Conservation (phyloP, 371 early-diverging fungal species). For the Mortierella sp. region DNA sequence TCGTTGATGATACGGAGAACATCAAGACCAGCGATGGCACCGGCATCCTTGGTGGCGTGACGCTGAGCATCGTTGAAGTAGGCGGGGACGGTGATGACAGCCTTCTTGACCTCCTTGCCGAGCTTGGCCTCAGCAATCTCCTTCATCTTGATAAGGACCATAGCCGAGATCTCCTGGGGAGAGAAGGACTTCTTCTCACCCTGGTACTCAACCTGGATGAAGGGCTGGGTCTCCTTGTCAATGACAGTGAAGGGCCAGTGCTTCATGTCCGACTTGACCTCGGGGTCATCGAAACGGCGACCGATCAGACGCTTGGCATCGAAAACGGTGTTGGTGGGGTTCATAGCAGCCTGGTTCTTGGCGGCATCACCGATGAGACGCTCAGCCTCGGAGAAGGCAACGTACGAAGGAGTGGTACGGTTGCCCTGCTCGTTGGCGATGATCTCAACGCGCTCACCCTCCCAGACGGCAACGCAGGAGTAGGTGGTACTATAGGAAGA, state of each 20-base stretch:
- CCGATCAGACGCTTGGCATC: constrained; percentile 98
- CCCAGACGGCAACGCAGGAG: constrained; percentile 81
- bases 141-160: constrained; percentile 94
- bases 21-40: constrained; percentile 82
- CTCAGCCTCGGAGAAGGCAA: constrained; percentile 87
- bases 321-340: constrained; percentile 91
- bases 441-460: constrained; percentile 79
- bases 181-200: constrained; percentile 86
- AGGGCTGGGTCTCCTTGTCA: constrained; percentile 77
- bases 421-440: constrained; percentile 94
- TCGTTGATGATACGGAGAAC: constrained; percentile 94
- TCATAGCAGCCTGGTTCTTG: constrained; percentile 87
- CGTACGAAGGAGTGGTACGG: constrained; percentile 93
- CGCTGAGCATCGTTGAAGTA: constrained; percentile 86
- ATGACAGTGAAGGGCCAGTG: constrained; percentile 90
- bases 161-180: constrained; percentile 93
- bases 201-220: constrained; percentile 82
- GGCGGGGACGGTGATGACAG: constrained; percentile 96
- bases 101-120: constrained; percentile 83
- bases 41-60: constrained; percentile 89
- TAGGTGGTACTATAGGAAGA: constrained; percentile 83
- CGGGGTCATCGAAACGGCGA: constrained; percentile 90
- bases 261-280: constrained; percentile 91
- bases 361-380: constrained; percentile 92
- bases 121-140: constrained; percentile 91